Evolutionary conservation across 2,329 filamentous ascomycete genomes (phyloP), one percentile per base, ranked within the genome.

Genomic region (Hypoxylon sp.): DNA sequence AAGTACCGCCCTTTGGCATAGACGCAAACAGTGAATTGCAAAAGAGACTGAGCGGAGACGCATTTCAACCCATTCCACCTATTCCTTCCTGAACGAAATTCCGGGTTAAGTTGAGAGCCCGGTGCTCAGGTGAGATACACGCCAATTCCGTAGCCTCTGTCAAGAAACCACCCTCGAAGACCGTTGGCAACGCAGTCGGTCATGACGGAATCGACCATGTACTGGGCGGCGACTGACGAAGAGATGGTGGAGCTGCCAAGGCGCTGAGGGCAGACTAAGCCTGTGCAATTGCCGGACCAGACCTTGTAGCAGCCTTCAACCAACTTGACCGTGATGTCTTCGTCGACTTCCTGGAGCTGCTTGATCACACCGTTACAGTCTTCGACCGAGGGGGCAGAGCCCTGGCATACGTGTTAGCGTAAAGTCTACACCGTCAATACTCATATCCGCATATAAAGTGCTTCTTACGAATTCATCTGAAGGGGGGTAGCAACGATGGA

Each of bases 131-230:
- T 63, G 36, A 75, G 61, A 59, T 74, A 75, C 7, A 75, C 65
- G 2, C 73, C 73, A 16, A 74, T 55, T 14, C 71, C 73, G 32
- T 32, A 67, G 44, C 52, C 61, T 9, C 72, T 69, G 38, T 75
- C 72, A 11, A 68, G 62, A 63, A 72, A 75, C 73, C 73, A 75
- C 55, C 73, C 73, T 57, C 73, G 70, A 18, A 66, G 57, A 7
- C 73, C 73, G 2, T 74, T 70, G 48, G 72, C 61, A 40, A 75
- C 73, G 52, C 73, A 75, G 63, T 74, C 67, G 2, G 71, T 54
- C 36, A 69, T 69, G 22, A 75, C 24, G 8, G 70, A 70, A 7
- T 67, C 59, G 9, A 48, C 50, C 65, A 75, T 70, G 67, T 66
- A 71, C 60, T 73, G 68, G 36, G 73, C 72, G 1, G 71, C 70